Evolutionary conservation across 345 rosid genomes (phyloP), one percentile per base, ranked within the genome.

Genomic region (Cochlearia excelsa): DNA sequence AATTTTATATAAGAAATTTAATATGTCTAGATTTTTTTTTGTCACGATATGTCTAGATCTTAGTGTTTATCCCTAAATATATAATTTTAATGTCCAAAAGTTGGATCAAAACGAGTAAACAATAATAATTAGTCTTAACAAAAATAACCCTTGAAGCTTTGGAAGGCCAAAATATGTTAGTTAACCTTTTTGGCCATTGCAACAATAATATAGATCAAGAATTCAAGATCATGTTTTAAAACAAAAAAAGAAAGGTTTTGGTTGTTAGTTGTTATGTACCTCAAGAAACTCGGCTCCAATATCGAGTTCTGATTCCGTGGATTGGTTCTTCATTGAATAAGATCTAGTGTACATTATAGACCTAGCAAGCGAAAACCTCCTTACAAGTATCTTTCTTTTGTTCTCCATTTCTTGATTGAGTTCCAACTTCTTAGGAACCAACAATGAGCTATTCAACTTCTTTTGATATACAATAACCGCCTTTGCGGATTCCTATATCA

Each of bases 241-340:
- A 16, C 23, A 16, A 16, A 16, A 16, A 16, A 16, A 16, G 23
- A 16, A 16, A 16, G 23, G 23, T 16, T 16, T 16, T 16, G 23
- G 23, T 16, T 16, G 31, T 54, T 47, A 61, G 51, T 56, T 33
- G 46, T 37, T n/a, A 34, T 56, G 48, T 62, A 86, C 97, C 92
- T 85, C 84, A 9, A 87, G 86, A 70, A 90, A 87, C 11, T 87
- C 87, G 39, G 93, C 93, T 23, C 90, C 93, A 30, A 80, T 73
- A 50, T 74, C 46, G 11, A 87, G 78, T 68, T 83, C 82, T 28
- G 80, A 78, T 57, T 81, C 84, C 57, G 70, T 77, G n/a, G 79
- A 67, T 39, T 80, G 75, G 62, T 68, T 53, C 63, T 72, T 61
- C n/a, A 30, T 66, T 29, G 68, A 70, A 5, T 86, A 81, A 35